Conservation (phyloP, 2,329 filamentous ascomycete genomes). For the Trichoderma breve region DNA sequence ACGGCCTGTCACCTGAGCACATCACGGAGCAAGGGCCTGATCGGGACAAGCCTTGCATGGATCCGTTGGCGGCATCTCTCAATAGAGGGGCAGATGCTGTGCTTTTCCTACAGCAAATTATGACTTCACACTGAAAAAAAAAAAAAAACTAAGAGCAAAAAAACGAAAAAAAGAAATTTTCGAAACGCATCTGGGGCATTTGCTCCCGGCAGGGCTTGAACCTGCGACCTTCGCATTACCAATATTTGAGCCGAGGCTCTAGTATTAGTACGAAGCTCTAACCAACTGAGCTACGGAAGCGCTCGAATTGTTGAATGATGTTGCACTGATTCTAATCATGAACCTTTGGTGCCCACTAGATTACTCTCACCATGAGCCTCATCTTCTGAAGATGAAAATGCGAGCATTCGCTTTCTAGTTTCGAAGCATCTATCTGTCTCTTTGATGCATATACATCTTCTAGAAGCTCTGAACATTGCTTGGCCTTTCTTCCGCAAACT, state of each 20-base stretch:
- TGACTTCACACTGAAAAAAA: background rate
- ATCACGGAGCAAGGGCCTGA: background rate
- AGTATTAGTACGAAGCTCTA: constrained; percentile 16
- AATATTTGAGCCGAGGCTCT: background rate
- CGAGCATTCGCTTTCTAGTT: background rate
- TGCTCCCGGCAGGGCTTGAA: constrained; percentile 22
- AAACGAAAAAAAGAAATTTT: background rate
- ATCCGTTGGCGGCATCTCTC: background rate
- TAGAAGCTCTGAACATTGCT: background rate
- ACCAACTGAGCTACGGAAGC: constrained; percentile 19
- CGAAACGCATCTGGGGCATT: background rate
- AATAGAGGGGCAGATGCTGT: background rate
- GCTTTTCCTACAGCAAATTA: background rate
- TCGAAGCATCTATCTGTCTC: background rate
- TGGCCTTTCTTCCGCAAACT: fast-evolving
- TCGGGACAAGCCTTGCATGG: background rate
- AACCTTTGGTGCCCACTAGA: background rate
- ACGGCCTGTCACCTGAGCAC: background rate
- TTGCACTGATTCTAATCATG: background rate
- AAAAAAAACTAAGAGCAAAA: background rate
- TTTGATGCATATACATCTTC: background rate
- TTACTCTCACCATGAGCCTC: background rate
- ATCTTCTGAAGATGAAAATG: background rate
- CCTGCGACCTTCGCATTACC: constrained; percentile 22
- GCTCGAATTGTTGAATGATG: background rate